These are phyloP conservation scores for Citrus hindsii DNA, from an alignment of 345 rosid genomes.

Conservation along the genomic window DNA sequence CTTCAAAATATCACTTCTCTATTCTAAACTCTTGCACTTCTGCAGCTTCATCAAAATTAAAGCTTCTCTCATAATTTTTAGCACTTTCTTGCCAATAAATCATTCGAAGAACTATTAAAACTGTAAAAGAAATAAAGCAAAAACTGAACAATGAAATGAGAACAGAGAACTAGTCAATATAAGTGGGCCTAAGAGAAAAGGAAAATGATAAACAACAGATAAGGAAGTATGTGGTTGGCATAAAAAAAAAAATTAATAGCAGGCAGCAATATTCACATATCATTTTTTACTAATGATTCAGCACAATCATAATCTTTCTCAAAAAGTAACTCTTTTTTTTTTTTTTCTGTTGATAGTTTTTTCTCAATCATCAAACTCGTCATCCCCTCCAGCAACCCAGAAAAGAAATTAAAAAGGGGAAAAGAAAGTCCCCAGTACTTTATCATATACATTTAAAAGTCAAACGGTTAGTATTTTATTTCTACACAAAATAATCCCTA, in stretches of 20 bases:
- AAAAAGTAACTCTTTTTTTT: neutral
- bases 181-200: neutral
- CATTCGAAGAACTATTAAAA: neutral
- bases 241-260: neutral
- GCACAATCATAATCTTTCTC: neutral
- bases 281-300: neutral
- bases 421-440: neutral
- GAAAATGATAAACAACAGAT: neutral
- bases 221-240: neutral
- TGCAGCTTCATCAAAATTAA: neutral
- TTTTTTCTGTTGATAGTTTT: too few species aligned
- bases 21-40: neutral
- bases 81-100: neutral
- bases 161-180: neutral
- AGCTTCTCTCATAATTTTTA: too few species aligned
- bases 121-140: neutral
- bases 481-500: neutral
- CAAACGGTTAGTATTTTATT: neutral
- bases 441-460: neutral
- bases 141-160: neutral
- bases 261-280: constrained; percentile 3
- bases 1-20: neutral
- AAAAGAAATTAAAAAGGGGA: neutral
- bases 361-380: neutral
- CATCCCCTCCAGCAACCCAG: neutral